Evolutionary conservation across 2,329 filamentous ascomycete species (phyloP).

Genomic region (Calonectria hawksworthii): DNA sequence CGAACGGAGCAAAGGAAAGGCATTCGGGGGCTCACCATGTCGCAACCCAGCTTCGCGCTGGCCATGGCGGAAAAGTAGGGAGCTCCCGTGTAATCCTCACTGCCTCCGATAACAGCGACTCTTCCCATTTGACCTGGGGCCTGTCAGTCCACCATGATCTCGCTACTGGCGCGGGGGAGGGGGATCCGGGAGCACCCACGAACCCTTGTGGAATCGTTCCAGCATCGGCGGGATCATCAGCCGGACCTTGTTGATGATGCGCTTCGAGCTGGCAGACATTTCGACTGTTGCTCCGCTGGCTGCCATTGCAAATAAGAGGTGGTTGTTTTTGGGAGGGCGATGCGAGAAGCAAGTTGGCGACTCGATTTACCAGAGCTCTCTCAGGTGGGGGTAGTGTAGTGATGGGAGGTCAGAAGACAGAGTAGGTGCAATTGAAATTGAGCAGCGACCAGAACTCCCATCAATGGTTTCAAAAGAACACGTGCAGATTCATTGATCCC

Average conservation of each 20-base stretch:
- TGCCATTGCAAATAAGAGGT: slow-evolving; percentile 38
- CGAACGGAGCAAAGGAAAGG: background rate
- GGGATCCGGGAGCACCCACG: slow-evolving; percentile 29
- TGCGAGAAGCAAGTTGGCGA: background rate
- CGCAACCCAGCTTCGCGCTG: slow-evolving; percentile 88
- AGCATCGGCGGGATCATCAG: slow-evolving; percentile 96
- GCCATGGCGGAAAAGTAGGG: slow-evolving; percentile 99
- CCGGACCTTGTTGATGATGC: slow-evolving; percentile 84
- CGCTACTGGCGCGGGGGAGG: slow-evolving; percentile 18
- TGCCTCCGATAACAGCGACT: slow-evolving; percentile 94
- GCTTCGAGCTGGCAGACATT: slow-evolving; percentile 80
- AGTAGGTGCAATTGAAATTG: background rate
- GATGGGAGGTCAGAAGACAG: background rate
- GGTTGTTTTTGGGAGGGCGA: background rate
- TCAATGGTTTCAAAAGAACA: background rate
- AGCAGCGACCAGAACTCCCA: background rate
- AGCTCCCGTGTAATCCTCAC: slow-evolving; percentile 95
- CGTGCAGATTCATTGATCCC: background rate
- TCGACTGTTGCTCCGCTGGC: slow-evolving; percentile 47
- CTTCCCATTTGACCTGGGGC: slow-evolving; percentile 89
- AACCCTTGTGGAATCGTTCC: slow-evolving; percentile 96
- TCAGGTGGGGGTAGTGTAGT: background rate
- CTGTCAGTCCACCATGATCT: slow-evolving; percentile 27
- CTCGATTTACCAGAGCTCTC: background rate
- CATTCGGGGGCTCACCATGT: slow-evolving; percentile 75